These are phyloP conservation scores for Nymphaea thermarum DNA, from an alignment of 164 flowering plant genomes.

Conservation along the genomic window DNA sequence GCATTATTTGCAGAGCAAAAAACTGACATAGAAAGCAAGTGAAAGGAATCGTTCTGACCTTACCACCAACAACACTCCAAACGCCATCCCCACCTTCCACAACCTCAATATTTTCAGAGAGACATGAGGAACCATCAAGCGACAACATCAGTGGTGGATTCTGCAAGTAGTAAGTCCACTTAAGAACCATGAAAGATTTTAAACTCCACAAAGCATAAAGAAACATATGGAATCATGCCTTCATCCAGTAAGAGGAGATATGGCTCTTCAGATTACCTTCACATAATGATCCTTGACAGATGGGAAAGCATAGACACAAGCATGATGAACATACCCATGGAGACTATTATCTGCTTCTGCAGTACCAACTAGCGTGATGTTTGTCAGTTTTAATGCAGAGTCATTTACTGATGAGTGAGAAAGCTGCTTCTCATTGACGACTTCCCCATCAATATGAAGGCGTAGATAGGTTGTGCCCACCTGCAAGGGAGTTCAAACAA, in stretches of 20 bases:
- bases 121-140: slow-evolving; percentile 40
- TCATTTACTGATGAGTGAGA: slow-evolving; percentile 15
- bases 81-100: slow-evolving; percentile 72
- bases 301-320: slow-evolving; percentile 25
- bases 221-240: background rate
- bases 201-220: background rate
- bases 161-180: slow-evolving; percentile 24
- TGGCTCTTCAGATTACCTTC: slow-evolving; percentile 24
- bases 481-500: slow-evolving; percentile 17
- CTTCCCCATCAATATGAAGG: slow-evolving; percentile 52
- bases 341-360: slow-evolving; percentile 21
- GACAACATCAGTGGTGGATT: slow-evolving; percentile 53
- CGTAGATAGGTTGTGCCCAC: slow-evolving; percentile 29
- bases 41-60: slow-evolving; percentile 29
- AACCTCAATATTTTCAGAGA: slow-evolving; percentile 40
- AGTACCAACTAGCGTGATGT: slow-evolving; percentile 23
- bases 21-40: background rate
- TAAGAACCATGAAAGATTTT: background rate
- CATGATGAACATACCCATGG: slow-evolving; percentile 45
- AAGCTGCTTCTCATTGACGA: slow-evolving; percentile 46
- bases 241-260: background rate
- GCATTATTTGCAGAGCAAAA: background rate
- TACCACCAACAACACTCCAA: slow-evolving; percentile 89
- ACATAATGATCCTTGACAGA: slow-evolving; percentile 32
- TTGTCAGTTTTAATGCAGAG: slow-evolving; percentile 12